Base-by-base conservation (phyloP, 1,139 yeast genomes). In the Suhomyces terraborum region DNA sequence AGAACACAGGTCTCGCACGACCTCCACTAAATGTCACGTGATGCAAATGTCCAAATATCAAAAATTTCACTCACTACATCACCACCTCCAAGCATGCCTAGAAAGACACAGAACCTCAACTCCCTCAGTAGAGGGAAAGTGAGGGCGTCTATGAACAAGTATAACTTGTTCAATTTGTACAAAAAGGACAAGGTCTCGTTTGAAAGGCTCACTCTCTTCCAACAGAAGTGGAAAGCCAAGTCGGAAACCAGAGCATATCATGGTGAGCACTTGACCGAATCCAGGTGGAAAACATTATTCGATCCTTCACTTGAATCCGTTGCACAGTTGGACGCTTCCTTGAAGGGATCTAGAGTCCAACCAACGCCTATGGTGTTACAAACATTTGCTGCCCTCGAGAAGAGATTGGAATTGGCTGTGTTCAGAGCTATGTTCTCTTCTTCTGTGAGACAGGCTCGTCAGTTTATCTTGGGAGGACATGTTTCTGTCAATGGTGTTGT, bases 341-440 rank as follows among this genome's bases (percentile, higher is more conserved):
- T 83, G 54, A 78, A 79, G 51, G 87, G 88, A 54, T 74, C 72
- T 46, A 68, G 67, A 25, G 74, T 74, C 13, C 59, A 60, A 27
- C 69, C 72, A 35, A 84, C 93, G 1, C 98, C 98, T 8, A 79
- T 87, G 67, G 81, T 88, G 35, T 65, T 89, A 56, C 98, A 93
- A 66, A 85, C 97, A 1, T 93, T 75, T 64, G 96, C 95, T 4
- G 82, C 83, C 4, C 69, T 94, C 47, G 98, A 93, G 61, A 85
- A 84, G 60, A 75, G 98, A 59, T 75, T 93, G 30, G 98, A 93
- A 61, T 79, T 84, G 59, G 97, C 97, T 1, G 57, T 93, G 9
- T 93, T 88, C 68, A 80, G 98, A 64, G 75, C 97, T 26, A 76
- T 93, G 85, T 91, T 93, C 69, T 96, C 98, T 4, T 80, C 96